Evolutionary conservation across 495 filamentous ascomycete species (phyloP).

Genomic region (Hypoxylon fragiforme): DNA sequence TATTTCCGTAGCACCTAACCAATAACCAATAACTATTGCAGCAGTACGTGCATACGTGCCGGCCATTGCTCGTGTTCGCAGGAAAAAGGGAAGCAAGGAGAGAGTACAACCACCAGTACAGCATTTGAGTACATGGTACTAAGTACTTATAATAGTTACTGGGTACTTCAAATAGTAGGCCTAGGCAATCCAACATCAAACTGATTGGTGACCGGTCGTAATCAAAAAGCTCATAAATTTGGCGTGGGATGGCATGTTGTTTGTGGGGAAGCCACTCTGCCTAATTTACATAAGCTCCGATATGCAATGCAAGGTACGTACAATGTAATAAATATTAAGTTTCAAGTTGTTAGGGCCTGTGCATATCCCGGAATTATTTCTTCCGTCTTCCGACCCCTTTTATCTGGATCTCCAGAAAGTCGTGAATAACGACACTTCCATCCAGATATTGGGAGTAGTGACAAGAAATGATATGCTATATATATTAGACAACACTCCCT

Average conservation of each 20-base stretch:
- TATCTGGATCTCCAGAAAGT: not conserved
- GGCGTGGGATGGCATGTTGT: constrained; percentile 27
- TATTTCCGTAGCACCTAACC: constrained; percentile 20
- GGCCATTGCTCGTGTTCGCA: constrained; percentile 23
- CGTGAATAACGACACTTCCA: too few relatives aligned
- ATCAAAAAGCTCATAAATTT: constrained; percentile 23
- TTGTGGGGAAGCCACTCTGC: constrained; percentile 24
- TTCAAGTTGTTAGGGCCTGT: not conserved
- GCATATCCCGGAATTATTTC: not conserved
- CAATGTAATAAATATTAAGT: too few relatives aligned
- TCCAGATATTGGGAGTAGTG: too few relatives aligned
- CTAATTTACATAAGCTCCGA: constrained; percentile 10
- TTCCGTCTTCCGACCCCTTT: constrained; percentile 17
- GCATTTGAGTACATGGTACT: too few relatives aligned
- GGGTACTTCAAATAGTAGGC: constrained; percentile 5
- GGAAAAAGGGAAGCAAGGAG: constrained; percentile 9
- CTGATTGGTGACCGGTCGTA: constrained; percentile 23
- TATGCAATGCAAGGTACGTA: constrained; percentile 14
- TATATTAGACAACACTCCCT: too few relatives aligned
- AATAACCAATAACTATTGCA: too few relatives aligned
- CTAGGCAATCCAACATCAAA: constrained; percentile 22
- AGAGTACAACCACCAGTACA: too few relatives aligned
- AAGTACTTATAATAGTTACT: too few relatives aligned
- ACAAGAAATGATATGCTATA: too few relatives aligned
- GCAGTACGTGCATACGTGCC: constrained; percentile 4